A percentile compares a stretch with the other conserved stretches of the same genome.
Conservation (phyloP, 306 rosid species). For the Prunus salicina region DNA sequence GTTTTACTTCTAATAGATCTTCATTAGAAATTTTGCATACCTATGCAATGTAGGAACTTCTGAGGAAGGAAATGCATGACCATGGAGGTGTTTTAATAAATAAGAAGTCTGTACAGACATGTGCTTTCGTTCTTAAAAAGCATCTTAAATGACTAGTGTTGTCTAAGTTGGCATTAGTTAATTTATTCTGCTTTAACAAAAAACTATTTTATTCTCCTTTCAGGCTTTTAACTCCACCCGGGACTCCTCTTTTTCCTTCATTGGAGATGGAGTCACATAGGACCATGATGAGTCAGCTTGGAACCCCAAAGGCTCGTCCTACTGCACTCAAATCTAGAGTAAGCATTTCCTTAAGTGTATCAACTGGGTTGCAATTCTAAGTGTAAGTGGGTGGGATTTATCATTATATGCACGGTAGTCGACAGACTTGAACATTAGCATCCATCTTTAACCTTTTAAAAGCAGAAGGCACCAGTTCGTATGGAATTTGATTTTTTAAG, state of each 20-base stretch:
- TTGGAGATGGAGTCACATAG: constrained; percentile 80
- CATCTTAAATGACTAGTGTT: not conserved
- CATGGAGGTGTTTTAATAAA: not conserved
- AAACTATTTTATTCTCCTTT: constrained; percentile 16
- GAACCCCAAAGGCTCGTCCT: constrained; percentile 68
- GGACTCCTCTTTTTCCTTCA: constrained; percentile 98
- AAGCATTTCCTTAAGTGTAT: constrained; percentile 29
- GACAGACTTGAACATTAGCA: constrained; percentile 1
- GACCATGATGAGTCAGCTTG: constrained; percentile 76
- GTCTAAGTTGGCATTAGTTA: constrained; percentile 2
- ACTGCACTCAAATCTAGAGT: constrained; percentile 80
- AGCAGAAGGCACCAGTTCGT: constrained; percentile 1
- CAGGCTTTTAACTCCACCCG: constrained; percentile 98
- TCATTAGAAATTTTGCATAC: not conserved
- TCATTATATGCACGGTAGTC: constrained; percentile 3
- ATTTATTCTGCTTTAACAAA: not conserved
- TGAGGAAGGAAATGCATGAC: not conserved
- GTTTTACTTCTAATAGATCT: not conserved
- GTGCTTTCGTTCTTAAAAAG: constrained; percentile 4
- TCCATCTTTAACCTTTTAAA: not conserved
- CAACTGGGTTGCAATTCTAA: not conserved
- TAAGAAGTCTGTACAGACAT: not conserved
- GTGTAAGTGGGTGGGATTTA: not conserved
- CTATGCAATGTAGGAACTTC: not conserved
- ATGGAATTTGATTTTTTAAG: not conserved